Evolutionary conservation across 768 basidiomycete genomes (phyloP).

Genomic region (Thelephora aurantiotincta): DNA sequence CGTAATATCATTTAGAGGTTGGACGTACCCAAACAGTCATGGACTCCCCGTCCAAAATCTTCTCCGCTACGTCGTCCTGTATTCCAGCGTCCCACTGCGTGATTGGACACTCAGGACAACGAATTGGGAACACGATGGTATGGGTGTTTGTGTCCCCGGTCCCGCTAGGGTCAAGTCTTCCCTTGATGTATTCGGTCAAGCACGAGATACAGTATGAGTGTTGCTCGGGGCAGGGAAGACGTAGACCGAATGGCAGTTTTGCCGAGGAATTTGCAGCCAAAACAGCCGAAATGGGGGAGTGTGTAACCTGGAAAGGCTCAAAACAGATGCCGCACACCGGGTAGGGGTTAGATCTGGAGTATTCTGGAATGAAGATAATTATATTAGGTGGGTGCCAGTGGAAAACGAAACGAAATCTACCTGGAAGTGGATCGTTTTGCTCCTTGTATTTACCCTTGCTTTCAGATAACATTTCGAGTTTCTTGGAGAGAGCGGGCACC

Average conservation of each 20-base stretch:
- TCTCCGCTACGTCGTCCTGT: constrained; percentile 19
- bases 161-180: constrained; percentile 22
- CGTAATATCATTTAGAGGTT: neutral
- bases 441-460: neutral
- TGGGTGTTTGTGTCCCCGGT: constrained; percentile 14
- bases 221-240: constrained; percentile 20
- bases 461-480: no score
- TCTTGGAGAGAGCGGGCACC: no score
- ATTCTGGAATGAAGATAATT: neutral
- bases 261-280: constrained; percentile 21
- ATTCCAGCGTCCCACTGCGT: constrained; percentile 21
- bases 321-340: constrained; percentile 24
- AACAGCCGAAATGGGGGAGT: constrained; percentile 20
- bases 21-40: constrained; percentile 22
- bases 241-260: constrained; percentile 20
- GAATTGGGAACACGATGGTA: constrained; percentile 21
- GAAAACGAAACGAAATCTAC: constrained; percentile 1
- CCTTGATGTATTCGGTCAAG: constrained; percentile 19
- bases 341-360: constrained; percentile 6
- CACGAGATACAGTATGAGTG: constrained; percentile 25
- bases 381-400: neutral
- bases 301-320: constrained; percentile 21
- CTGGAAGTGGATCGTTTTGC: neutral
- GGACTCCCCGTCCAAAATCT: constrained; percentile 18
- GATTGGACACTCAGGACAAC: constrained; percentile 23